A percentile compares a stretch with the other conserved stretches of the same genome.
Evolutionary conservation across 2,329 filamentous ascomycete species (phyloP).

Genomic region (Colletotrichum sp.): DNA sequence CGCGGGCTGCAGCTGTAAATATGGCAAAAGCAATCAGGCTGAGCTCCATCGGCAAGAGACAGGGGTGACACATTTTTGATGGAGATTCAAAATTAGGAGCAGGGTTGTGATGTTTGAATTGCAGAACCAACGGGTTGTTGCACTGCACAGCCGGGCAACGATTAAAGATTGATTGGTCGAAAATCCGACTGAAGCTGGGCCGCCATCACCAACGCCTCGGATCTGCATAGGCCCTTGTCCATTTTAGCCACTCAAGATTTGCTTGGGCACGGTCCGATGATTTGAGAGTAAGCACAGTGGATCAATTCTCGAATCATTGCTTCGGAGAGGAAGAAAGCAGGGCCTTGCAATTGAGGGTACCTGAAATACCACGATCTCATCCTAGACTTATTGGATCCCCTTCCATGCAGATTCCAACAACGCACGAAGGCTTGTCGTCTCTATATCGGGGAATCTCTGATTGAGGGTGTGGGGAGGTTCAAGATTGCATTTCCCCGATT

Average conservation of each 20-base stretch:
- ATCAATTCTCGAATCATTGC: accelerated
- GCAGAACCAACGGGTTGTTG: no score
- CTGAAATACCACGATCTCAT: neutral
- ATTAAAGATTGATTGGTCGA: neutral
- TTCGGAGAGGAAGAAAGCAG: neutral
- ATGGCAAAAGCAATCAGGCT: no score
- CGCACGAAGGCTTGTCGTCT: slow-evolving; percentile 25
- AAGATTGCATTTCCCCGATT: slow-evolving; percentile 23
- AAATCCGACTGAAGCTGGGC: neutral
- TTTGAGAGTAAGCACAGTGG: neutral
- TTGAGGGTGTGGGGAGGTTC: slow-evolving; percentile 25
- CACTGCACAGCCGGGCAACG: no score
- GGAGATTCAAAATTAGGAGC: neutral
- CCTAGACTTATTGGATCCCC: neutral
- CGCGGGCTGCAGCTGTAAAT: no score
- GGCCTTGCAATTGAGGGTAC: neutral
- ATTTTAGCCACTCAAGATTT: neutral
- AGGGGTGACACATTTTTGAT: no score
- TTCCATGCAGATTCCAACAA: slow-evolving; percentile 18
- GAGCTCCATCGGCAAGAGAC: no score
- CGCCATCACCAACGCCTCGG: neutral
- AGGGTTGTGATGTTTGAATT: no score
- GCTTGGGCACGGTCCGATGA: neutral
- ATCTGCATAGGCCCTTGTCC: neutral
- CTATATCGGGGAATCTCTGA: slow-evolving; percentile 30